Evolutionary conservation across 2,329 filamentous ascomycete species (phyloP).

Genomic region (Colletotrichum liriopes): DNA sequence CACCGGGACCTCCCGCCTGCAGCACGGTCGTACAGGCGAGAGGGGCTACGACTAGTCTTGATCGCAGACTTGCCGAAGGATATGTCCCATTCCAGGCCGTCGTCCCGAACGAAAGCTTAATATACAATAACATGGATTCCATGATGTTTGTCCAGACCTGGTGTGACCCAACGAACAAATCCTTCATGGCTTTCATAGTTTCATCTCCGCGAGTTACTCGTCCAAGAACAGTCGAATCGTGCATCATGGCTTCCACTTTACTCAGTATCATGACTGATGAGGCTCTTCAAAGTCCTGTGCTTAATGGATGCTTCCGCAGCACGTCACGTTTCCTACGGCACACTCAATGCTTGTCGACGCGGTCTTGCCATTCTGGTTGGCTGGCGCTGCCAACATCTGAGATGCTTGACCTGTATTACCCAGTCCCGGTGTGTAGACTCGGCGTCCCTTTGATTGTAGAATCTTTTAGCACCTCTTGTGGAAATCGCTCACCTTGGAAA

Average conservation of each 20-base stretch:
- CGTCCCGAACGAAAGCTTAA: background rate
- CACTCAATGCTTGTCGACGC: background rate
- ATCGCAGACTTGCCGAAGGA: background rate
- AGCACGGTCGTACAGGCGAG: background rate
- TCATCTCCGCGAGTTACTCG: background rate
- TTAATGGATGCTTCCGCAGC: background rate
- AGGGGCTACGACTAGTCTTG: background rate
- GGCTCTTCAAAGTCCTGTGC: background rate
- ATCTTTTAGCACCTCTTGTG: background rate
- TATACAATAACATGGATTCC: background rate
- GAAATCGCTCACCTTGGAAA: background rate
- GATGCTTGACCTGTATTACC: background rate
- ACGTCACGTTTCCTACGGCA: background rate
- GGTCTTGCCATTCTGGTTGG: background rate
- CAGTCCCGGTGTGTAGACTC: background rate
- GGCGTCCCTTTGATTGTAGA: background rate
- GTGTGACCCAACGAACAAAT: too few species aligned
- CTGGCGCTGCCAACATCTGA: background rate
- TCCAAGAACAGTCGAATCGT: background rate
- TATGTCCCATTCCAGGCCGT: background rate
- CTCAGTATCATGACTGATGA: background rate
- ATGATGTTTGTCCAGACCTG: background rate
- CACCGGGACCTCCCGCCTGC: conserved; percentile 6
- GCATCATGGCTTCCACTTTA: background rate
- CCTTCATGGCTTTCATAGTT: background rate